Evolutionary conservation across 2,329 filamentous ascomycete genomes (phyloP).

Genomic region (Aspergillus quadrilineatus): DNA sequence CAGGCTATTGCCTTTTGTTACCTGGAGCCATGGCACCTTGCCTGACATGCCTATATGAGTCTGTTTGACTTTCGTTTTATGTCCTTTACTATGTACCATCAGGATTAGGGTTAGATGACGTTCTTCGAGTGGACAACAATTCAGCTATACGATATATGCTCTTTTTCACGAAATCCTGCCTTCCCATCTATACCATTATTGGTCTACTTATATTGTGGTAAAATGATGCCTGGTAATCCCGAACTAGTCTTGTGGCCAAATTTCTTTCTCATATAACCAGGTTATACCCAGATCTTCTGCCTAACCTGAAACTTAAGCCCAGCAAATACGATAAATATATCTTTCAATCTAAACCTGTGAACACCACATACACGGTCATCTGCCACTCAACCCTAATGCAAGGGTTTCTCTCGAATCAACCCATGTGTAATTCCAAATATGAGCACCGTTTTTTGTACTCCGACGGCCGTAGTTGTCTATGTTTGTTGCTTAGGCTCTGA

Average conservation of each 20-base stretch:
- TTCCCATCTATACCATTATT: neutral
- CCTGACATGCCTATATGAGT: neutral
- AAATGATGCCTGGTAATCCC: too few relatives aligned
- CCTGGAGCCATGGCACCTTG: neutral
- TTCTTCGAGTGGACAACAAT: neutral
- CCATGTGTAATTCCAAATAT: neutral
- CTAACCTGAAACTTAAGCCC: too few relatives aligned
- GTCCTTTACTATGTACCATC: conserved; percentile 2
- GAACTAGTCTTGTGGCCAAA: too few relatives aligned
- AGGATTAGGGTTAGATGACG: conserved; percentile 1
- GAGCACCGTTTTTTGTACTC: neutral
- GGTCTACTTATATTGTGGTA: too few relatives aligned
- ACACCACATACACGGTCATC: neutral
- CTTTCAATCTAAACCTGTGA: too few relatives aligned
- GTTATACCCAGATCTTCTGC: too few relatives aligned
- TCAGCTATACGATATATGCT: neutral
- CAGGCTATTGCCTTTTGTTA: neutral
- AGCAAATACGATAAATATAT: too few relatives aligned
- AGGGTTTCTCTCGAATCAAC: neutral
- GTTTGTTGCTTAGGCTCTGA: too few relatives aligned
- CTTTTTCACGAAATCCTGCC: neutral
- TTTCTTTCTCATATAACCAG: too few relatives aligned
- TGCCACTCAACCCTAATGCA: neutral
- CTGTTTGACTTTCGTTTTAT: neutral
- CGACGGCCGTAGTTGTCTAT: too few relatives aligned